These are phyloP conservation scores for Metschnikowia shivogae DNA, from an alignment of 805 yeast genomes.

Conservation along the genomic window DNA sequence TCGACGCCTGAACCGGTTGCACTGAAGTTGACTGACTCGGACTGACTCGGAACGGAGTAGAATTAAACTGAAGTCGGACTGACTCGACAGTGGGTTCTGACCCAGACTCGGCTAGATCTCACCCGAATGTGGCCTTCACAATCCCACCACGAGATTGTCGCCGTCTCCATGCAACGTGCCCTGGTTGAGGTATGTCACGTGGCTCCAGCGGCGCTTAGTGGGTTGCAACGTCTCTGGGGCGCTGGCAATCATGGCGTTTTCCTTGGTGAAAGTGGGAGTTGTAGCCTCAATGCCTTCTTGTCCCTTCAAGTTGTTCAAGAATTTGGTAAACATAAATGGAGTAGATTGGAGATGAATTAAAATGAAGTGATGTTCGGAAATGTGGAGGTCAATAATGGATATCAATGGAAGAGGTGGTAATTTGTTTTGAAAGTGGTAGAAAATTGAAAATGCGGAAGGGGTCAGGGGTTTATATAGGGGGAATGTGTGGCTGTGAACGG, in stretches of 20 bases:
- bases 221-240: constrained; percentile 4
- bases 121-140: constrained; percentile 5
- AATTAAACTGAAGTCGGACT: no score
- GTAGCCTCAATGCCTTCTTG: constrained; percentile 5
- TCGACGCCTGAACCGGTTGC: no score
- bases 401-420: no score
- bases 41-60: no score
- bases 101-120: no score
- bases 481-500: constrained; percentile 5
- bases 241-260: constrained; percentile 7
- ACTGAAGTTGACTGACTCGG: no score
- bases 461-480: constrained; percentile 4
- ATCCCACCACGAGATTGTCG: constrained; percentile 20
- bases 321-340: constrained; percentile 14
- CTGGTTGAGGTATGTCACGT: constrained; percentile 16
- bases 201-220: constrained; percentile 19
- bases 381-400: no score
- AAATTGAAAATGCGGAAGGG: neutral
- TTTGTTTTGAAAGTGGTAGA: neutral
- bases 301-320: constrained; percentile 13
- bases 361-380: neutral
- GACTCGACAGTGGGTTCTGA: no score
- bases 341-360: neutral
- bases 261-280: constrained; percentile 4
- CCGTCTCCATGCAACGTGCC: constrained; percentile 19